A percentile compares a stretch with the other conserved stretches of the same genome.
Evolutionary conservation across 2,329 filamentous ascomycete species (phyloP).

Genomic region (Fusarium nisikadoi): DNA sequence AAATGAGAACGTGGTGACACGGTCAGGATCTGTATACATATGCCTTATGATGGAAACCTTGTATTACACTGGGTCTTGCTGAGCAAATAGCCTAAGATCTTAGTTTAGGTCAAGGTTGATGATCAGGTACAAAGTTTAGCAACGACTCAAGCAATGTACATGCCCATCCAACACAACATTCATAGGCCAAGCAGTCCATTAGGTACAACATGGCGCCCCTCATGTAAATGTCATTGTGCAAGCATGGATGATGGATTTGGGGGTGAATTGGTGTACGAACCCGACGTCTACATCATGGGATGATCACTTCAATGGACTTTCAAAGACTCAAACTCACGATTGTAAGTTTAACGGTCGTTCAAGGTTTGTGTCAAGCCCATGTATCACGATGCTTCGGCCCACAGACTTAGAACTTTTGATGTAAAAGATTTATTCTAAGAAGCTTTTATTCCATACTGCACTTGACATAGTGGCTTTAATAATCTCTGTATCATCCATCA

Average conservation of each 20-base stretch:
- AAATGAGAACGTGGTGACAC: accelerated
- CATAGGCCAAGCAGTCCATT: background rate
- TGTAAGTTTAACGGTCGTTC: background rate
- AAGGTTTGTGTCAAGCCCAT: background rate
- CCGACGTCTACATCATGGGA: background rate
- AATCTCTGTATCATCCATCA: background rate
- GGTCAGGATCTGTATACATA: background rate
- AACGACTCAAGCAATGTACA: background rate
- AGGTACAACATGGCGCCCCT: background rate
- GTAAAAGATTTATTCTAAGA: background rate
- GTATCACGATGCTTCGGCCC: background rate
- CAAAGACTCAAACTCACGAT: background rate
- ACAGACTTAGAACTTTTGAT: background rate
- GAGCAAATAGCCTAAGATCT: too few species aligned
- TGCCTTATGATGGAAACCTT: background rate
- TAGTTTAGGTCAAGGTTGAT: too few species aligned
- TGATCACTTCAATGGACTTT: background rate
- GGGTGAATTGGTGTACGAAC: background rate
- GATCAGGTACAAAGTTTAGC: background rate
- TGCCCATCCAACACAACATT: background rate
- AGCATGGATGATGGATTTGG: background rate
- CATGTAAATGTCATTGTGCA: background rate
- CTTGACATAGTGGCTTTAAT: background rate
- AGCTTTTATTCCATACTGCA: background rate
- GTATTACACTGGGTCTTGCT: too few species aligned